These are phyloP conservation scores for Alternaria infectoria DNA, from an alignment of 2,329 filamentous ascomycete species.

Conservation along the genomic window DNA sequence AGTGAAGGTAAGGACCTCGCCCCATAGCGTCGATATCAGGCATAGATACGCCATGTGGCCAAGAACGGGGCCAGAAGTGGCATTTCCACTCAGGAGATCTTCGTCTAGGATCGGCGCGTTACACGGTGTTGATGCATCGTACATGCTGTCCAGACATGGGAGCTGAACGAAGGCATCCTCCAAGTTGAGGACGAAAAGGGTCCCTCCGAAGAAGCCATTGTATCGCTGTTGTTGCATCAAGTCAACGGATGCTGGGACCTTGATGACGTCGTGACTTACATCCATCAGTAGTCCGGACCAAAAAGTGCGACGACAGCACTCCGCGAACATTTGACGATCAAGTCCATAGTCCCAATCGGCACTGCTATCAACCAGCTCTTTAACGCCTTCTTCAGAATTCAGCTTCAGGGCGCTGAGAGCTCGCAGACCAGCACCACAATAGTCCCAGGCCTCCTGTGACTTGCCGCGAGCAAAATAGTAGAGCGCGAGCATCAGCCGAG, in stretches of 20 bases:
- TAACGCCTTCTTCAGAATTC: conserved; percentile 65
- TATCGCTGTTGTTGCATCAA: conserved; percentile 57
- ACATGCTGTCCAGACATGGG: conserved; percentile 66
- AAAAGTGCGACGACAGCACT: conserved; percentile 73
- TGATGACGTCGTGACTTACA: conserved; percentile 52
- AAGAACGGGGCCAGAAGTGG: conserved; percentile 43
- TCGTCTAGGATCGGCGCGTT: conserved; percentile 67
- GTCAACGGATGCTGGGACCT: conserved; percentile 39
- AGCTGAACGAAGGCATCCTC: conserved; percentile 72
- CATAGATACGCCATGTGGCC: conserved; percentile 66
- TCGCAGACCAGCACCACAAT: conserved; percentile 67
- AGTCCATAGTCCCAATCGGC: conserved; percentile 63
- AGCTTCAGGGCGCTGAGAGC: conserved; percentile 66
- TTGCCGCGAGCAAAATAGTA: conserved; percentile 69
- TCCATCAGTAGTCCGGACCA: conserved; percentile 76
- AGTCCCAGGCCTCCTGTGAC: conserved; percentile 67
- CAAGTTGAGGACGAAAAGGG: conserved; percentile 62
- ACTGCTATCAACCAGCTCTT: conserved; percentile 52
- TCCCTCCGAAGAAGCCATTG: conserved; percentile 62
- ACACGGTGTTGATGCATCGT: conserved; percentile 65
- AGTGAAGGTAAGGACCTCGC: conserved; percentile 66
- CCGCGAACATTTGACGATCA: conserved; percentile 63
- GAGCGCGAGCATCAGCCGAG: conserved; percentile 68
- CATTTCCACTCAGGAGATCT: conserved; percentile 51
- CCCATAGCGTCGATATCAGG: conserved; percentile 70